These are phyloP conservation scores for Penicillium riverlandense DNA, from an alignment of 495 filamentous ascomycete genomes.

Conservation along the genomic window DNA sequence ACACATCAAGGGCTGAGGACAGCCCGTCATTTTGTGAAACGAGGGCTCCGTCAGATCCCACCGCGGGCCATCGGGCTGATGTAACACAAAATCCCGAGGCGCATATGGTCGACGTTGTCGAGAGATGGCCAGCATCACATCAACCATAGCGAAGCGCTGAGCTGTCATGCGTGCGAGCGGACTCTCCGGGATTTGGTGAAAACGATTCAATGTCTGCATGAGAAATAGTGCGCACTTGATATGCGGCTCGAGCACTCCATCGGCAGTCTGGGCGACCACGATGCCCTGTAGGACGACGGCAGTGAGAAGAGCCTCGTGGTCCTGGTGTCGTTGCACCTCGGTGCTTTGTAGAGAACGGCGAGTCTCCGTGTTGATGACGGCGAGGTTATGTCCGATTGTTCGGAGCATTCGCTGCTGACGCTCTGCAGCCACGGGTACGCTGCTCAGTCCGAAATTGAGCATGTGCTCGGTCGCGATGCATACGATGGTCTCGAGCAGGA, in stretches of 20 bases:
- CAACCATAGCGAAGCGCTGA: conserved; percentile 22
- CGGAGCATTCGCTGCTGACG: conserved; percentile 19
- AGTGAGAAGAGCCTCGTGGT: conserved; percentile 16
- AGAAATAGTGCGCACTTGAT: conserved; percentile 21
- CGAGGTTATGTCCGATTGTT: conserved; percentile 16
- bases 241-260: conserved; percentile 20
- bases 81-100: conserved; percentile 12
- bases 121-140: conserved; percentile 22
- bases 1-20: conserved; percentile 23
- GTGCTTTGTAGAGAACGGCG: too few relatives aligned
- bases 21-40: conserved; percentile 24
- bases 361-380: conserved; percentile 1
- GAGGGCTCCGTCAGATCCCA: conserved; percentile 21
- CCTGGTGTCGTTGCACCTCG: neutral
- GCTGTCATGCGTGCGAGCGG: conserved; percentile 12
- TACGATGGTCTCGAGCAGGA: conserved; percentile 18
- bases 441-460: conserved; percentile 21
- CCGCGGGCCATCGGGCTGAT: conserved; percentile 11
- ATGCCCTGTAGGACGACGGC: conserved; percentile 20
- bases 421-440: conserved; percentile 15
- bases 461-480: conserved; percentile 25
- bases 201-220: conserved; percentile 15
- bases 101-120: conserved; percentile 20
- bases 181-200: conserved; percentile 8
- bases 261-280: conserved; percentile 18